A percentile compares a stretch with the other conserved stretches of the same genome.
Evolutionary conservation across 768 basidiomycete genomes (phyloP).

Genomic region (Boletellus ananas): DNA sequence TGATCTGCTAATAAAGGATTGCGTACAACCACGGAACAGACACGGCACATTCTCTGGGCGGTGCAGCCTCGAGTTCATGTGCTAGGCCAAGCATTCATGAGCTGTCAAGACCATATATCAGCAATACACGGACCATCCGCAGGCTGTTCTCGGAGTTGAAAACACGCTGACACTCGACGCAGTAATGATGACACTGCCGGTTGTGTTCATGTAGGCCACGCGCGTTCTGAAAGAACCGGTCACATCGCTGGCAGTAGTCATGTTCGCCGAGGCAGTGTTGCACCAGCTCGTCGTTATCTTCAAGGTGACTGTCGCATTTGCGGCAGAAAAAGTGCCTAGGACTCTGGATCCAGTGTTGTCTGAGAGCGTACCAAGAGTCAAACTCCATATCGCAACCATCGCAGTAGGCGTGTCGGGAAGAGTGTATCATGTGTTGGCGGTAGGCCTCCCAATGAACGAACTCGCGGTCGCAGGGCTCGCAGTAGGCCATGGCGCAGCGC

Average conservation of each 20-base stretch:
- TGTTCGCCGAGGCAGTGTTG: conserved; percentile 42
- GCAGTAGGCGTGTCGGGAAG: conserved; percentile 31
- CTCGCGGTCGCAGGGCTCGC: conserved; percentile 34
- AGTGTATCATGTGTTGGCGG: neutral
- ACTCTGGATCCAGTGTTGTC: conserved; percentile 53
- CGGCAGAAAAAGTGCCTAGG: conserved; percentile 50
- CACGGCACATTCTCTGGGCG: conserved; percentile 35
- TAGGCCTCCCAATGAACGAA: neutral
- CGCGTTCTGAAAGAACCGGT: conserved; percentile 38
- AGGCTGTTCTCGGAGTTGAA: conserved; percentile 35
- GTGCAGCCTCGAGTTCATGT: conserved; percentile 54
- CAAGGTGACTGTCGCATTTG: conserved; percentile 44
- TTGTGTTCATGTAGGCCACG: conserved; percentile 46
- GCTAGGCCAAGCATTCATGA: conserved; percentile 27
- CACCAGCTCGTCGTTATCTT: conserved; percentile 29
- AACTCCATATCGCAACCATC: conserved; percentile 47
- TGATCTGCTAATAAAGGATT: conserved; percentile 47
- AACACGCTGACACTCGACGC: conserved; percentile 38
- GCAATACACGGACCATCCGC: conserved; percentile 6
- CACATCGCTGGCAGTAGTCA: conserved; percentile 41
- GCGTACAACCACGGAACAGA: conserved; percentile 41
- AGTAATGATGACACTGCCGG: conserved; percentile 42
- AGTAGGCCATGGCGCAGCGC: conserved; percentile 26
- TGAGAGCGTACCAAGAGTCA: conserved; percentile 32
- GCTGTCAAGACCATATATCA: neutral